Conservation (phyloP, 1,139 yeast genomes). For the Kluyveromyces sp. region DNA sequence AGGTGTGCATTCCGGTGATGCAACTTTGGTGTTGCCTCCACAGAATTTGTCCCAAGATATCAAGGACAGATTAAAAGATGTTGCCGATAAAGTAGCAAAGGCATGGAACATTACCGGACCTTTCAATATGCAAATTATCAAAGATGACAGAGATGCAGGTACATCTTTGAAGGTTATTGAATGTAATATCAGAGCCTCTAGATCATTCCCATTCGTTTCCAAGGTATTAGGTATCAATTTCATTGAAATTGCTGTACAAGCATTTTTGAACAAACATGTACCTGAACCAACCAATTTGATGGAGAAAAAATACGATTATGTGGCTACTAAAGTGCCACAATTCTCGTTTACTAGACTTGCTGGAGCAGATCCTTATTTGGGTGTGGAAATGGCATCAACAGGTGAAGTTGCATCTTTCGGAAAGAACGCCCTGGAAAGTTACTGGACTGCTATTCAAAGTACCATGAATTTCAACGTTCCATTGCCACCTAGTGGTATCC, state of each 20-base stretch:
- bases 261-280: conserved; percentile 60
- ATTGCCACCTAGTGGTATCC: conserved; percentile 76
- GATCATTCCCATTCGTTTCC: conserved; percentile 98
- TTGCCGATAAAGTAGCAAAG: conserved; percentile 85
- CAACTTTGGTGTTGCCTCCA: conserved; percentile 90
- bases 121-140: conserved; percentile 94
- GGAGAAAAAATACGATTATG: conserved; percentile 55
- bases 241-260: conserved; percentile 88
- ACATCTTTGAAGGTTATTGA: conserved; percentile 84
- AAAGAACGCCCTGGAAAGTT: conserved; percentile 74
- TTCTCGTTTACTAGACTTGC: conserved; percentile 96
- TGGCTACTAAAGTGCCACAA: conserved; percentile 96
- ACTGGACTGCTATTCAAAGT: conserved; percentile 95
- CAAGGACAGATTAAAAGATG: conserved; percentile 58
- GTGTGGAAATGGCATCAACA: conserved; percentile 98
- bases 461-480: conserved; percentile 96
- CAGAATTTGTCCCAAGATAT: conserved; percentile 56
- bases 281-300: conserved; percentile 58
- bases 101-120: conserved; percentile 98
- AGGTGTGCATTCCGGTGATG: conserved; percentile 98
- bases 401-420: conserved; percentile 99
- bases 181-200: conserved; percentile 96
- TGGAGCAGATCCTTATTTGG: conserved; percentile 97
- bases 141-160: conserved; percentile 55
- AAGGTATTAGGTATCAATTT: conserved; percentile 91